Evolutionary conservation across 352 stramenopile genomes (phyloP).

Genomic region (Phytophthora tentaculata): DNA sequence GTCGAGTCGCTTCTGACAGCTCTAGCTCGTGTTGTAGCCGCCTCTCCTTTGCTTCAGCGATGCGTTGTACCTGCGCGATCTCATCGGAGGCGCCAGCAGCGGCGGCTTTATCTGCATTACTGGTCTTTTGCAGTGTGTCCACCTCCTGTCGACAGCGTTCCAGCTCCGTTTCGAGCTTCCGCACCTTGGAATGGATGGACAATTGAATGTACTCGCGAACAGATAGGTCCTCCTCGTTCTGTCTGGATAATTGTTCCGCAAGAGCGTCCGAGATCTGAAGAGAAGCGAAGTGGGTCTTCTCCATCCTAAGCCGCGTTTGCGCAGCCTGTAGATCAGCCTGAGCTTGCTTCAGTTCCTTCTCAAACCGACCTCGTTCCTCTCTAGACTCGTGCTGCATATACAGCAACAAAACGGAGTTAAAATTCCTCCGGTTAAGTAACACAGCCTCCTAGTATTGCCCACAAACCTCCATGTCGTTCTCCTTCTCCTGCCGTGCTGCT

Average conservation of each 20-base stretch:
- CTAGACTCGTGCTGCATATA: conserved; percentile 13
- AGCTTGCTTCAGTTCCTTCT: conserved; percentile 37
- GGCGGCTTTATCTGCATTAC: conserved; percentile 39
- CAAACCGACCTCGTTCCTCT: conserved; percentile 22
- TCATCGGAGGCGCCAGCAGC: conserved; percentile 41
- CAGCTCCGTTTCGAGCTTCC: conserved; percentile 46
- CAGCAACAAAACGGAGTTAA: background rate
- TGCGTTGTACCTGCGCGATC: conserved; percentile 34
- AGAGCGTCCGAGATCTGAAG: conserved; percentile 72
- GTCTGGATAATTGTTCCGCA: conserved; percentile 61
- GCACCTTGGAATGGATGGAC: conserved; percentile 52
- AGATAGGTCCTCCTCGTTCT: conserved; percentile 61
- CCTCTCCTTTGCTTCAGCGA: conserved; percentile 42
- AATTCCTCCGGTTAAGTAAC: background rate
- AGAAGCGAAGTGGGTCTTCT: conserved; percentile 68
- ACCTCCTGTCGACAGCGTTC: conserved; percentile 45
- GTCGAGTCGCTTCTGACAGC: conserved; percentile 51
- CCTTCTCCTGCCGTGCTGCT: conserved; percentile 27
- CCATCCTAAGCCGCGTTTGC: conserved; percentile 55
- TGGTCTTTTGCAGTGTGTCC: conserved; percentile 36
- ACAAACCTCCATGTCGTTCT: conserved; percentile 37
- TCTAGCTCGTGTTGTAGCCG: conserved; percentile 59
- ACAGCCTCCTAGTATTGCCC: background rate
- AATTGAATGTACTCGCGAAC: conserved; percentile 73
- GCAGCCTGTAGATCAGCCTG: conserved; percentile 30